Evolutionary conservation across 1,284 basidiomycete species (phyloP).

Genomic region (Lentinus polychrous): DNA sequence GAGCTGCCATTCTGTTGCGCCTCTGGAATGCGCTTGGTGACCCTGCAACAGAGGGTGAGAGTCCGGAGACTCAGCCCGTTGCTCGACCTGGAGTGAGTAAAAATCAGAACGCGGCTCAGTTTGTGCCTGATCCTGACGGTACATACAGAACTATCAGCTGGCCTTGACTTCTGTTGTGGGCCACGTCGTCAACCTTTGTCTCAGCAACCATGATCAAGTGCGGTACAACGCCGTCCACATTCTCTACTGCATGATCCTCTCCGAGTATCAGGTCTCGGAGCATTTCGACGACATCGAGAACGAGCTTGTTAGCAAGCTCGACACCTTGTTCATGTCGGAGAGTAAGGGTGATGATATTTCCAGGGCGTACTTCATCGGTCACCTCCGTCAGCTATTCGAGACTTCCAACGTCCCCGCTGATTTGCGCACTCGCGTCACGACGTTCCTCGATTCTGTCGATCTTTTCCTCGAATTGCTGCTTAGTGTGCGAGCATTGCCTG

Average conservation of each 20-base stretch:
- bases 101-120: constrained; percentile 6
- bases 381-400: constrained; percentile 85
- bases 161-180: constrained; percentile 84
- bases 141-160: constrained; percentile 69
- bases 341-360: constrained; percentile 88
- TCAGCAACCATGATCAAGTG: constrained; percentile 91
- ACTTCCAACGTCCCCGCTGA: constrained; percentile 73
- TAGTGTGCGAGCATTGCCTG: constrained; percentile 87
- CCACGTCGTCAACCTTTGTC: constrained; percentile 85
- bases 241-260: constrained; percentile 93
- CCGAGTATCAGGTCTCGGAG: constrained; percentile 78
- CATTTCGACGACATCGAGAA: constrained; percentile 87
- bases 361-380: constrained; percentile 90
- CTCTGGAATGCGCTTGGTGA: constrained; percentile 88
- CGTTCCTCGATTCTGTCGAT: constrained; percentile 87
- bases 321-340: constrained; percentile 88
- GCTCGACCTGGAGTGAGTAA: constrained; percentile 55
- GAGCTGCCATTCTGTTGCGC: constrained; percentile 75
- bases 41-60: constrained; percentile 44
- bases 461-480: constrained; percentile 92
- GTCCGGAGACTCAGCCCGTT: constrained; percentile 39
- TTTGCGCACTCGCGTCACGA: constrained; percentile 71
- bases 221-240: constrained; percentile 90
- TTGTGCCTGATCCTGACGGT: constrained; percentile 6
- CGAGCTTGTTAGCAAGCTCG: constrained; percentile 91